Evolutionary conservation across 2,329 filamentous ascomycete genomes (phyloP).

Genomic region (Penicillium sumatraense): DNA sequence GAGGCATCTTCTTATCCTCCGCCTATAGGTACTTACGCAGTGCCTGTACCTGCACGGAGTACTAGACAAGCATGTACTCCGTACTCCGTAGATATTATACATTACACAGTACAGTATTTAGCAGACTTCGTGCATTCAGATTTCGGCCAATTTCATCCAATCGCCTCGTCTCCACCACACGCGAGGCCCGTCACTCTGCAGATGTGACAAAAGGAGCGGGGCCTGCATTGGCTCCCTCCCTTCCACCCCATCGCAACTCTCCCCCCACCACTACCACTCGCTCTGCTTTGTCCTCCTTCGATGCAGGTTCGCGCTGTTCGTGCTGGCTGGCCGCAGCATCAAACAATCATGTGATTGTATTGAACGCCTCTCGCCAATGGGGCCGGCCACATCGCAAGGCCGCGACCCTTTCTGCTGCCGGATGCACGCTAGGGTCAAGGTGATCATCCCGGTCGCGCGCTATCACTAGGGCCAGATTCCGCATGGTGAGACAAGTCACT

Average conservation of each 20-base stretch:
- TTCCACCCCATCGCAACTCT: conserved; percentile 18
- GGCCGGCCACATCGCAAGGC: conserved; percentile 21
- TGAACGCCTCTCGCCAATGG: conserved; percentile 30
- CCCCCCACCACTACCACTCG: conserved; percentile 19
- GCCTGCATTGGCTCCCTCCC: conserved; percentile 18
- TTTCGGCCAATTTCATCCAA: conserved; percentile 23
- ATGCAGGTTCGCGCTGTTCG: conserved; percentile 39
- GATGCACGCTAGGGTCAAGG: conserved; percentile 20
- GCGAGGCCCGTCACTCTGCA: conserved; percentile 27
- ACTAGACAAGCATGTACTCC: too few species aligned
- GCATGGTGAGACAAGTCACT: conserved; percentile 39
- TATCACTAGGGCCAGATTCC: conserved; percentile 26
- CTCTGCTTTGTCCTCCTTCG: conserved; percentile 20
- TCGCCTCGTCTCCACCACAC: conserved; percentile 15
- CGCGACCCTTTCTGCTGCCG: conserved; percentile 18
- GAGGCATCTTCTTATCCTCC: neutral
- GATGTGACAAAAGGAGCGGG: conserved; percentile 28
- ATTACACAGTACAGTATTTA: conserved; percentile 12
- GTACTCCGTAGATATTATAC: too few species aligned
- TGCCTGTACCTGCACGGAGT: neutral
- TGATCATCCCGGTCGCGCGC: conserved; percentile 32
- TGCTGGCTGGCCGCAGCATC: conserved; percentile 38
- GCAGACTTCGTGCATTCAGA: conserved; percentile 5
- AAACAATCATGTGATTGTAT: conserved; percentile 44
- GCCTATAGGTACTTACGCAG: conserved; percentile 1